These are phyloP conservation scores for Monosporascus sp. DNA, from an alignment of 2,329 filamentous ascomycete species.

Conservation along the genomic window DNA sequence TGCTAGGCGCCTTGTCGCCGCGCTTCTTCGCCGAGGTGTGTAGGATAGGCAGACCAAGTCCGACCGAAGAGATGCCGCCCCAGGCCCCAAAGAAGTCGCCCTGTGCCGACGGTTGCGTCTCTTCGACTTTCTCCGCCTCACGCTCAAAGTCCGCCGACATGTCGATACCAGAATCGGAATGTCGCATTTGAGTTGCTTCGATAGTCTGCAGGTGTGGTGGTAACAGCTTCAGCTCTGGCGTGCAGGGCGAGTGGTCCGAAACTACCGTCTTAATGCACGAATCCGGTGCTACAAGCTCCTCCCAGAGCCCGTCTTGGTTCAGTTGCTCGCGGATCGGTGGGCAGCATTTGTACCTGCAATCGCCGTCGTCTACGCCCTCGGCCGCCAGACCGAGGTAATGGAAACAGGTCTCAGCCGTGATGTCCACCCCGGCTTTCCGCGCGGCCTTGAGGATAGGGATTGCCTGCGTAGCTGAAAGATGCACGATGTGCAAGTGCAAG, in stretches of 20 bases:
- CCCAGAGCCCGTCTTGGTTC: slow-evolving; percentile 85
- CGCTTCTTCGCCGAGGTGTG: slow-evolving; percentile 69
- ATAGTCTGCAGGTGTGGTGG: slow-evolving; percentile 59
- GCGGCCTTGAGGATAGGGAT: slow-evolving; percentile 76
- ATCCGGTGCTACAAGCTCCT: slow-evolving; percentile 63
- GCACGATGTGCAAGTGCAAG: slow-evolving; percentile 87
- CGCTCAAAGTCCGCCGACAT: slow-evolving; percentile 32
- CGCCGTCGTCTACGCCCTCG: slow-evolving; percentile 75
- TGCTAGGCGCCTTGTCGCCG: slow-evolving; percentile 39
- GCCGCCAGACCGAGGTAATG: slow-evolving; percentile 84
- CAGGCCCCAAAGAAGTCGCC: slow-evolving; percentile 96
- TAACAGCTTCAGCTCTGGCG: slow-evolving; percentile 85
- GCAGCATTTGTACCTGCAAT: slow-evolving; percentile 93
- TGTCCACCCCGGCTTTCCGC: slow-evolving; percentile 67
- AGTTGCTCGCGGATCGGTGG: slow-evolving; percentile 77
- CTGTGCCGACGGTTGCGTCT: slow-evolving; percentile 33
- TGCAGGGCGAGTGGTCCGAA: slow-evolving; percentile 94
- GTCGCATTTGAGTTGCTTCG: slow-evolving; percentile 33
- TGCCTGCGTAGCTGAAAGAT: slow-evolving; percentile 82
- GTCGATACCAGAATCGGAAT: slow-evolving; percentile 50
- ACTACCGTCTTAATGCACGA: slow-evolving; percentile 89
- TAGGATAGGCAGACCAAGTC: slow-evolving; percentile 84
- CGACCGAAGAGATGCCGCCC: slow-evolving; percentile 94
- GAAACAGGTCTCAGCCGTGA: slow-evolving; percentile 93
- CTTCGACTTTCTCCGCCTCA: slow-evolving; percentile 28